Evolutionary conservation across 345 rosid species (phyloP).

Genomic region (Pugionium cornutum): DNA sequence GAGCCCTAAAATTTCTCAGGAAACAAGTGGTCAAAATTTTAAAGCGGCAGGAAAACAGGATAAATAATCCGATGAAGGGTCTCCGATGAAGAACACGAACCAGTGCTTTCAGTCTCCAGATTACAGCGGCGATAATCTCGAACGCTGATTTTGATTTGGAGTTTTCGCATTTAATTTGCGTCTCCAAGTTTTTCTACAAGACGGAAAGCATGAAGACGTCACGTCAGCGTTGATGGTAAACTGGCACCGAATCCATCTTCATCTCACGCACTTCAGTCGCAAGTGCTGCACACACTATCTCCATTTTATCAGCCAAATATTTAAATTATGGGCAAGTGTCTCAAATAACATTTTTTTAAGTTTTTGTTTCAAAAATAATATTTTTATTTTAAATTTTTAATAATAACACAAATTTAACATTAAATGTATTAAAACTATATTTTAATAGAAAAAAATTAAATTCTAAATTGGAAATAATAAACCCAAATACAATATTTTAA

Average conservation of each 20-base stretch:
- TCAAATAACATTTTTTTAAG: no score
- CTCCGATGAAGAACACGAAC: conserved; percentile 10
- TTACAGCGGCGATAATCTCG: conserved; percentile 11
- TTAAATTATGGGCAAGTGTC: no score
- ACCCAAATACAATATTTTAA: no score
- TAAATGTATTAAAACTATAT: no score
- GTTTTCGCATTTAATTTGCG: conserved; percentile 4
- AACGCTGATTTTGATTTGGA: conserved; percentile 28
- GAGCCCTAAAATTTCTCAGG: conserved; percentile 29
- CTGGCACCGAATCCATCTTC: not conserved
- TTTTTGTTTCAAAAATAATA: no score
- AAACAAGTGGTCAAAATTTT: not conserved
- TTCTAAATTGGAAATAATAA: no score
- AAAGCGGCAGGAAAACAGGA: conserved; percentile 4
- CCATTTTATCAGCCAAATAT: not conserved
- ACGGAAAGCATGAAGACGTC: conserved; percentile 27
- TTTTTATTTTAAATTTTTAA: no score
- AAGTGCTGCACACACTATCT: not conserved
- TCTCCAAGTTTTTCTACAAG: not conserved
- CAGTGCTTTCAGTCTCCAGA: conserved; percentile 24
- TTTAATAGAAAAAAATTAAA: no score
- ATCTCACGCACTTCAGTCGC: not conserved
- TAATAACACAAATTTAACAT: no score
- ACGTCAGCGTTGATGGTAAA: conserved; percentile 30
- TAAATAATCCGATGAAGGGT: conserved; percentile 18